These are phyloP conservation scores for Phytophthora vignae DNA, from an alignment of 352 stramenopile species.

Conservation along the genomic window DNA sequence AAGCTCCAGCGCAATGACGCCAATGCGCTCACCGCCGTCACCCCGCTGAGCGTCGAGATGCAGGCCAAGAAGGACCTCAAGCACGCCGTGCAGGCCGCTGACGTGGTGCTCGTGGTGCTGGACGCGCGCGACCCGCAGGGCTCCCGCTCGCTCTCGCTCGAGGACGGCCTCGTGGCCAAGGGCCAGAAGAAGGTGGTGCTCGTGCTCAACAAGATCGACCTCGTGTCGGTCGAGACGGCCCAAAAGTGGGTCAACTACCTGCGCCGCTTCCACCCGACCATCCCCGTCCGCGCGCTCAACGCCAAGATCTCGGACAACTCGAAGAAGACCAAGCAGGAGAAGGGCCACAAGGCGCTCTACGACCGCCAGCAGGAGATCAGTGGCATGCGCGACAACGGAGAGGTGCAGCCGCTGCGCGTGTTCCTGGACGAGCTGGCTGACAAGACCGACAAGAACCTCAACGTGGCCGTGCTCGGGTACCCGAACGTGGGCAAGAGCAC, in stretches of 20 bases:
- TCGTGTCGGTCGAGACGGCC: slow-evolving; percentile 90
- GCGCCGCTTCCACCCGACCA: slow-evolving; percentile 94
- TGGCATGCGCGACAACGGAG: slow-evolving; percentile 79
- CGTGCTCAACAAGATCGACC: slow-evolving; percentile 99
- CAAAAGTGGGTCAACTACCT: slow-evolving; percentile 97
- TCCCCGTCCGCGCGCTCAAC: slow-evolving; percentile 88
- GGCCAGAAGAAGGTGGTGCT: slow-evolving; percentile 97
- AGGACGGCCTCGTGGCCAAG: slow-evolving; percentile 95
- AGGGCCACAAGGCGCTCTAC: slow-evolving; percentile 74
- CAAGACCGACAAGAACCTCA: slow-evolving; percentile 71
- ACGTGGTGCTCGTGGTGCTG: slow-evolving; percentile 91
- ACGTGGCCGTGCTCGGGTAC: slow-evolving; percentile 98
- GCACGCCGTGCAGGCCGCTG: slow-evolving; percentile 63
- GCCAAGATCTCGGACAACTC: slow-evolving; percentile 92
- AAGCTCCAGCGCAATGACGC: slow-evolving; percentile 37
- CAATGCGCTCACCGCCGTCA: slow-evolving; percentile 43
- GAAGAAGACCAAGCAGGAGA: slow-evolving; percentile 79
- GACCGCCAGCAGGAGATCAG: slow-evolving; percentile 73
- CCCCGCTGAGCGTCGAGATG: slow-evolving; percentile 76
- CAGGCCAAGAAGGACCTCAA: slow-evolving; percentile 86
- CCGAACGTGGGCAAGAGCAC: slow-evolving; percentile 97
- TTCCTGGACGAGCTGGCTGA: slow-evolving; percentile 97
- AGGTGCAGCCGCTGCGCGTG: slow-evolving; percentile 91
- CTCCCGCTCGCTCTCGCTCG: slow-evolving; percentile 93
- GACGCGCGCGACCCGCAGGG: slow-evolving; percentile 98